Percentiles rank a stretch among this genome's conserved stretches.
phyloP scores from a whole-genome alignment of 768 basidiomycete species.

The Termitomyces sp. region DNA sequence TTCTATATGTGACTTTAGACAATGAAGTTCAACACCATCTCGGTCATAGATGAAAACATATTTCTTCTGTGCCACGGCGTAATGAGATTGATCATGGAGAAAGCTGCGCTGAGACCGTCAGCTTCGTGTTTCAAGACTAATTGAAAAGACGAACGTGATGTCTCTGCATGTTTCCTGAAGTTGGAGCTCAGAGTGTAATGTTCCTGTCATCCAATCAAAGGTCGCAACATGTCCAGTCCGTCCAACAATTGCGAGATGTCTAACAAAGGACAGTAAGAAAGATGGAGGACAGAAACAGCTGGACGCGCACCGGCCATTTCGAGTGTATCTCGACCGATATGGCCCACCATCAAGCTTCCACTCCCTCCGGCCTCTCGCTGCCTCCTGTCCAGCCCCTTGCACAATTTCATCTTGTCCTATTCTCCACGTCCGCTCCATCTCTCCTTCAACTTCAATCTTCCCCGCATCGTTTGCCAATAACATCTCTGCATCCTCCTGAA shows the following conservation, averaged over 20 bases:
- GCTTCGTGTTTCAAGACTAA: not conserved
- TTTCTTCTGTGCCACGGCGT: constrained; percentile 94
- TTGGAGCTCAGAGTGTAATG: constrained; percentile 82
- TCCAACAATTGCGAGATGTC: constrained; percentile 85
- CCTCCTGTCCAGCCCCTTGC: constrained; percentile 62
- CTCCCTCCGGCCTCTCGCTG: constrained; percentile 69
- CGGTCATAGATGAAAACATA: constrained; percentile 95
- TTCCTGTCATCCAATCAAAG: constrained; percentile 89
- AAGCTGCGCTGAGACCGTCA: constrained; percentile 43
- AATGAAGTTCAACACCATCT: constrained; percentile 89
- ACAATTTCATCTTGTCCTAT: constrained; percentile 77
- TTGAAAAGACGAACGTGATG: constrained; percentile 62
- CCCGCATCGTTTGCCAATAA: constrained; percentile 69
- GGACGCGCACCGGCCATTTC: constrained; percentile 75
- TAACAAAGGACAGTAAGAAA: constrained; percentile 19
- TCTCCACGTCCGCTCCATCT: constrained; percentile 88
- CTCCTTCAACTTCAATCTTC: constrained; percentile 66
- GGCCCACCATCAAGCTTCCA: constrained; percentile 82
- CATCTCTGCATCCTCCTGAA: constrained; percentile 67
- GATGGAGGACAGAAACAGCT: not conserved
- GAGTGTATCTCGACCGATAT: constrained; percentile 78
- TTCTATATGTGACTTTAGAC: constrained; percentile 79
- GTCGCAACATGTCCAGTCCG: constrained; percentile 83
- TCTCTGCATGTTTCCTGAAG: constrained; percentile 88
- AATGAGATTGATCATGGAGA: constrained; percentile 88